Evolutionary conservation across 2,329 filamentous ascomycete species (phyloP).

Genomic region (Hypoxylon sp.): DNA sequence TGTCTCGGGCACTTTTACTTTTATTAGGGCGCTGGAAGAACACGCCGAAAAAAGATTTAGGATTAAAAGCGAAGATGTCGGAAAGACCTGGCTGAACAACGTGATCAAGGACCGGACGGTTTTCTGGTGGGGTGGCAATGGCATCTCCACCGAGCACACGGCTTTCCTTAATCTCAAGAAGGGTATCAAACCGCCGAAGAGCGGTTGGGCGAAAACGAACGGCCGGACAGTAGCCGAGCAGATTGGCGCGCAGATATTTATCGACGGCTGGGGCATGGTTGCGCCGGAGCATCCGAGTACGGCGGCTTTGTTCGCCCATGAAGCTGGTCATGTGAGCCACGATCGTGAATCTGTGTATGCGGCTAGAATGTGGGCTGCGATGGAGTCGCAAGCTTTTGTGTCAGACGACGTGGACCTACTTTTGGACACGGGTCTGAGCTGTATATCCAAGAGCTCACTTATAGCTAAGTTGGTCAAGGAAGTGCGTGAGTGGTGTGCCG

Average conservation of each 20-base stretch:
- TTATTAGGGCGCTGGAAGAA: conserved; percentile 55
- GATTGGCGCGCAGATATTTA: conserved; percentile 57
- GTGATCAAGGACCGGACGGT: conserved; percentile 51
- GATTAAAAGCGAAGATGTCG: conserved; percentile 45
- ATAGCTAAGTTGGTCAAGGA: conserved; percentile 50
- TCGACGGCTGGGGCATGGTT: conserved; percentile 56
- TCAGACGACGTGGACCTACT: conserved; percentile 53
- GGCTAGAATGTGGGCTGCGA: conserved; percentile 56
- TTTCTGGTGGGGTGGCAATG: conserved; percentile 57
- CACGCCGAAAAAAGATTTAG: conserved; percentile 39
- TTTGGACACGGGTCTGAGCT: conserved; percentile 50
- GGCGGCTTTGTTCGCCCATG: conserved; percentile 52
- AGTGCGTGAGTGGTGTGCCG: conserved; percentile 50
- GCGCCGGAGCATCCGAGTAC: conserved; percentile 50
- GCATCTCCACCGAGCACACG: conserved; percentile 57
- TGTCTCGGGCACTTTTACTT: conserved; percentile 55
- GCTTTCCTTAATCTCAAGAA: conserved; percentile 56
- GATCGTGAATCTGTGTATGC: conserved; percentile 56
- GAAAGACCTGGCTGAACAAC: conserved; percentile 53
- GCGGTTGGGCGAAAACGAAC: conserved; percentile 50
- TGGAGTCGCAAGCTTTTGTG: conserved; percentile 56
- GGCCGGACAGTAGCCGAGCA: conserved; percentile 54
- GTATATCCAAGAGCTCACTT: conserved; percentile 49
- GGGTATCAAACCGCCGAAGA: conserved; percentile 53
- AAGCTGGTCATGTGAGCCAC: conserved; percentile 55